Evolutionary conservation across 2,329 filamentous ascomycete species (phyloP).

Genomic region (Cercospora zeina): DNA sequence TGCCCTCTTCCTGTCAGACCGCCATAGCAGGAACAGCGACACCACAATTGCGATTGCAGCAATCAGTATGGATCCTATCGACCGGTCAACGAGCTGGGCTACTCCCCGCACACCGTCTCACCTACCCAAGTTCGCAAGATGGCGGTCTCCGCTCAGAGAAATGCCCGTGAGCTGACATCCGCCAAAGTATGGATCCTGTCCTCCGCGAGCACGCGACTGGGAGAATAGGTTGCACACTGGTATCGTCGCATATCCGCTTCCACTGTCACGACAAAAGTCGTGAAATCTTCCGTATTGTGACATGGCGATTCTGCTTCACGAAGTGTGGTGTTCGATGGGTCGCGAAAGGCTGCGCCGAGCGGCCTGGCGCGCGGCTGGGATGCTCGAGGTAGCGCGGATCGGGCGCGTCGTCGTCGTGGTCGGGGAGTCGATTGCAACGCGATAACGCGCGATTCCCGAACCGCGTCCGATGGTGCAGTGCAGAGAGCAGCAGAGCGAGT

Average conservation of each 20-base stretch:
- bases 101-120: slow-evolving; percentile 25
- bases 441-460: background rate
- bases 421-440: background rate
- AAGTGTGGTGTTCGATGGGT: background rate
- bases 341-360: background rate
- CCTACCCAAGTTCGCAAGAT: slow-evolving; percentile 81
- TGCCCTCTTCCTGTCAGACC: slow-evolving; percentile 85
- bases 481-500: slow-evolving; percentile 9
- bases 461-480: background rate
- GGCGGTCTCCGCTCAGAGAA: slow-evolving; percentile 60
- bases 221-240: slow-evolving; percentile 64
- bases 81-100: slow-evolving; percentile 31
- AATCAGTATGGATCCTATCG: slow-evolving; percentile 80
- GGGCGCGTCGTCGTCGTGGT: background rate
- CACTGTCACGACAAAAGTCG: slow-evolving; percentile 54
- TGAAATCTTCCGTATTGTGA: slow-evolving; percentile 42
- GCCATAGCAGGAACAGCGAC: slow-evolving; percentile 67
- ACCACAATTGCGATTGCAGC: slow-evolving; percentile 73
- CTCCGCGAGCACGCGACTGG: slow-evolving; percentile 59
- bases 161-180: slow-evolving; percentile 80
- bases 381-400: background rate
- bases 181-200: slow-evolving; percentile 45
- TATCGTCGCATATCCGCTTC: slow-evolving; percentile 41
- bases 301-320: slow-evolving; percentile 18
- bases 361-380: slow-evolving; percentile 2